Evolutionary conservation across 768 basidiomycete genomes (phyloP), one percentile per base, ranked within the genome.

Genomic region (Lactarius hengduanensis): DNA sequence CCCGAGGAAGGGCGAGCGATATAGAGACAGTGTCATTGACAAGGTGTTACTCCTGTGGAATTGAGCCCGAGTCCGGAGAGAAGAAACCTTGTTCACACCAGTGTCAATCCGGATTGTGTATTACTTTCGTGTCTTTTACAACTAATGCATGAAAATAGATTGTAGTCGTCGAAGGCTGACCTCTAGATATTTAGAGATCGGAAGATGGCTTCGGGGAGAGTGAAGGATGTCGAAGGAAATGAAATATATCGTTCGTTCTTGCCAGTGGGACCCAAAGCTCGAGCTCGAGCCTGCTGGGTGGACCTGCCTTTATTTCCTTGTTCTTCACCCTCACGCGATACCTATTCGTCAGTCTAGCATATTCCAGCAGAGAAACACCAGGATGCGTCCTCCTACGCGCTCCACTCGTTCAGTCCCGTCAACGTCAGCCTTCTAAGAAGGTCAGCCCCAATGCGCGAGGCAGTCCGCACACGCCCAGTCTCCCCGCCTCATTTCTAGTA

Each of bases 1-100:
- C 38, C 74, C 76, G 3, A 75, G 82, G 53, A 77, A 77, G 66
- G 82, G 82, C 8, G 74, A 67, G 3, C 76, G 83, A 63, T 83
- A 81, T 71, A 45, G 57, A 20, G 73, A 74, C 62, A 69, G 64
- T 2, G 28, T 50, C 1, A 69, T 72, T 40, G 47, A 67, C 1
- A 59, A 71, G 45, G 61, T 67, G n/a, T 63, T 74, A 57, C 53
- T 67, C 20, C 73, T 80, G 57, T 81, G 78, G 76, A 28, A 28
- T 7, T 28, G 13, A 53, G 50, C 15, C 50, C 13, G 13, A 32
- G 18, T 5, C 15, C 8, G 18, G 16, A 32, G 54, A 32, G 50
- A 26, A 22, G 6, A 28, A 53, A 50, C 10, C 22, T 22, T 22
- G 47, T 22, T 8, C 9, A 50, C 38, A 16, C 3, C 3, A n/a